These are phyloP conservation scores for Coemansia furcata DNA, from an alignment of 192 early-diverging fungal species.

Conservation along the genomic window DNA sequence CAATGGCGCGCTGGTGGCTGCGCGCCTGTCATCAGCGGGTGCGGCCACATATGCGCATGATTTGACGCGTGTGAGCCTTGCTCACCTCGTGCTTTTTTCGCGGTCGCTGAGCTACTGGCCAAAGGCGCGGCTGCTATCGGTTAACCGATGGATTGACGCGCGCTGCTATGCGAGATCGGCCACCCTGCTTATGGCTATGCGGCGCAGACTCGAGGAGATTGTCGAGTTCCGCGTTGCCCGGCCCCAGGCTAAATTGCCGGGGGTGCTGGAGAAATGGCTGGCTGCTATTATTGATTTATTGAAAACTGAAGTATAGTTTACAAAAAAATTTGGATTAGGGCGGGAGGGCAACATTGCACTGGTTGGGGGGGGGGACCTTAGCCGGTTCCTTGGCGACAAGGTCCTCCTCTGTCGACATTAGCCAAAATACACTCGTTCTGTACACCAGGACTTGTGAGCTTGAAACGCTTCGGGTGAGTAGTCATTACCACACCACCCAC, in stretches of 20 bases:
- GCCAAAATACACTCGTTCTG: no score
- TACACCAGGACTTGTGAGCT: no score
- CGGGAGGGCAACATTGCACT: no score
- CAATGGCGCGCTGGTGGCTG: constrained; percentile 9
- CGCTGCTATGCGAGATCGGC: constrained; percentile 18
- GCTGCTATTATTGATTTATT: constrained; percentile 6
- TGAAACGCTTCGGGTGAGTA: no score
- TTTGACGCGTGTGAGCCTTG: constrained; percentile 5
- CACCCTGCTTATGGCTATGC: constrained; percentile 12
- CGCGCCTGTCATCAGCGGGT: constrained; percentile 4
- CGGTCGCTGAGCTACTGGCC: constrained; percentile 26
- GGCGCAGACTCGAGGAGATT: constrained; percentile 4
- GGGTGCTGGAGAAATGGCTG: constrained; percentile 13
- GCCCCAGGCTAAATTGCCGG: constrained; percentile 11
- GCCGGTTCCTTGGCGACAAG: no score
- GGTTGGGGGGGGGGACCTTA: no score
- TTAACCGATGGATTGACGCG: constrained; percentile 26
- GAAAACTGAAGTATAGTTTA: neutral
- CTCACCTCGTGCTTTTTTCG: constrained; percentile 12
- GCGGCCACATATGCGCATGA: constrained; percentile 11
- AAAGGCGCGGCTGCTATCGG: constrained; percentile 8
- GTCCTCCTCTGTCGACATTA: no score
- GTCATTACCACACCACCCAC: no score
- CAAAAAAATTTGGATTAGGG: no score
- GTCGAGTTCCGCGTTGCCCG: constrained; percentile 12